These are phyloP conservation scores for Wickerhamomyces sp. DNA, from an alignment of 1,139 yeast species.

Conservation along the genomic window DNA sequence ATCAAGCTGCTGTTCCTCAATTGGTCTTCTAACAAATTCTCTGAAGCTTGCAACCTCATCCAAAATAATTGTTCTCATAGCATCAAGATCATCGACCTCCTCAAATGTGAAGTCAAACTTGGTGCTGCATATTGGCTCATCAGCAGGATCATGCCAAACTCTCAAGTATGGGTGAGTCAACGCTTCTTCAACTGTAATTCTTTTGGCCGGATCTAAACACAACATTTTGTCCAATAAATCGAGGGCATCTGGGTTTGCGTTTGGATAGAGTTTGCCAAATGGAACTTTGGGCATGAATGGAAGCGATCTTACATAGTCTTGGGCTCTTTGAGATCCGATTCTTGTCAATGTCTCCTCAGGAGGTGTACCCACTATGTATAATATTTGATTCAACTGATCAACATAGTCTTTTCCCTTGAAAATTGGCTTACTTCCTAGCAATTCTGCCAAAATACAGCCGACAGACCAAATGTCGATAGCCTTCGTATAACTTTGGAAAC, in stretches of 20 bases:
- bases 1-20: slow-evolving; percentile 55
- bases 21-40: slow-evolving; percentile 73
- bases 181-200: slow-evolving; percentile 89
- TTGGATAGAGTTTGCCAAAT: slow-evolving; percentile 67
- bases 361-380: slow-evolving; percentile 87
- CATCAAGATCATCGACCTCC: slow-evolving; percentile 72
- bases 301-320: slow-evolving; percentile 81
- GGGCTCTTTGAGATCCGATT: slow-evolving; percentile 87
- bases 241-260: slow-evolving; percentile 82
- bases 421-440: slow-evolving; percentile 86
- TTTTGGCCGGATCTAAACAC: slow-evolving; percentile 77
- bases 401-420: slow-evolving; percentile 95
- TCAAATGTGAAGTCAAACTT: slow-evolving; percentile 86
- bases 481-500: slow-evolving; percentile 88
- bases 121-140: slow-evolving; percentile 81
- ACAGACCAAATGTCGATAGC: slow-evolving; percentile 98
- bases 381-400: slow-evolving; percentile 86
- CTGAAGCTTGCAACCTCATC: slow-evolving; percentile 81
- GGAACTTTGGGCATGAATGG: slow-evolving; percentile 83
- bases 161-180: slow-evolving; percentile 82
- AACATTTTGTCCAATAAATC: slow-evolving; percentile 80
- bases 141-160: slow-evolving; percentile 96
- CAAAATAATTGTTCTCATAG: slow-evolving; percentile 71
- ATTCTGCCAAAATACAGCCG: slow-evolving; percentile 92
- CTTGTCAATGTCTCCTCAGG: slow-evolving; percentile 74